Evolutionary conservation across 2,329 filamentous ascomycete genomes (phyloP).

Genomic region (Botrytis tulipae): DNA sequence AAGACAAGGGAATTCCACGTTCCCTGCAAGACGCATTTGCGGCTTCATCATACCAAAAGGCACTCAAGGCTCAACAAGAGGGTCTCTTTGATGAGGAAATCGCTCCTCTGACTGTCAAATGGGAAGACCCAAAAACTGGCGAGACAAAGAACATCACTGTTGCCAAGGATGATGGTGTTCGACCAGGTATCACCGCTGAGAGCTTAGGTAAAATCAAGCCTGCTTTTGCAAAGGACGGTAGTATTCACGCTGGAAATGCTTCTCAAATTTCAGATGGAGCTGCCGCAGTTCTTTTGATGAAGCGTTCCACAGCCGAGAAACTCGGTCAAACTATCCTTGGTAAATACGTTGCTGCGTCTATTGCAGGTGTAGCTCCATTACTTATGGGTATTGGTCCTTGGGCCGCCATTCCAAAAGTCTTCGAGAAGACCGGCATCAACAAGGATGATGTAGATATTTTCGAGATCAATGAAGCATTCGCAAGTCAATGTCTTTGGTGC

Average conservation of each 20-base stretch:
- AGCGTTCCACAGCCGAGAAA: slow-evolving; percentile 82
- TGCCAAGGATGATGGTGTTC: slow-evolving; percentile 80
- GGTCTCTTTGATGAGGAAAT: slow-evolving; percentile 96
- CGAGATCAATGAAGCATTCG: slow-evolving; percentile 99
- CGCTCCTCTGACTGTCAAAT: slow-evolving; percentile 79
- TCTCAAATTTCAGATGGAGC: slow-evolving; percentile 95
- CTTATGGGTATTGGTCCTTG: slow-evolving; percentile 96
- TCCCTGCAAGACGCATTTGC: slow-evolving; percentile 87
- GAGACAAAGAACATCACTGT: slow-evolving; percentile 83
- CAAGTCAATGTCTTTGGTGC: slow-evolving; percentile 91
- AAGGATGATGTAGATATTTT: slow-evolving; percentile 94
- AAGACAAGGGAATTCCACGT: slow-evolving; percentile 72
- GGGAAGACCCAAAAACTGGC: slow-evolving; percentile 85
- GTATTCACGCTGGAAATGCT: slow-evolving; percentile 94
- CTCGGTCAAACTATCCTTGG: slow-evolving; percentile 87
- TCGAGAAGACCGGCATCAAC: slow-evolving; percentile 80
- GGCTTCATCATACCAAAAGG: slow-evolving; percentile 89
- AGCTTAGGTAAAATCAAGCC: slow-evolving; percentile 86
- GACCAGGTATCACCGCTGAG: slow-evolving; percentile 81
- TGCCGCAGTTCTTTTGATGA: slow-evolving; percentile 93
- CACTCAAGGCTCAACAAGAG: slow-evolving; percentile 74
- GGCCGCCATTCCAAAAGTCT: slow-evolving; percentile 90
- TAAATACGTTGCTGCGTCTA: slow-evolving; percentile 82
- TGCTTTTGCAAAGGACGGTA: slow-evolving; percentile 87
- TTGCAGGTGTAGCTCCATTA: slow-evolving; percentile 86